Evolutionary conservation across 169 alveolate species (phyloP).

Genomic region (Theileria parva): DNA sequence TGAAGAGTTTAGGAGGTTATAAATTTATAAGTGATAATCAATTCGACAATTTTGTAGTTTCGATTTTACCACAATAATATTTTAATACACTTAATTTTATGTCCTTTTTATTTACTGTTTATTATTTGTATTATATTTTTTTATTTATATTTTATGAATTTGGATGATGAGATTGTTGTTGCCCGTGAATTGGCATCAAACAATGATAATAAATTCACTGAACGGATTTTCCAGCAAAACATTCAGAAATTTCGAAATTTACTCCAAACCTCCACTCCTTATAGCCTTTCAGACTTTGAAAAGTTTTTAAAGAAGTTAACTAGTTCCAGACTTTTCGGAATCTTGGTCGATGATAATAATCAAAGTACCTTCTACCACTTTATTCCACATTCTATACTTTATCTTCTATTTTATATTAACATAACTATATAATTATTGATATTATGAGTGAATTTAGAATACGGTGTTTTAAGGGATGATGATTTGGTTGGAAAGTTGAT

Average conservation of each 20-base stretch:
- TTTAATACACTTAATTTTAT: neutral
- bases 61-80: constrained; percentile 49
- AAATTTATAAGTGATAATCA: constrained; percentile 49
- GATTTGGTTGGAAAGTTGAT: constrained; percentile 78
- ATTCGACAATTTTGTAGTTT: constrained; percentile 55
- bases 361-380: neutral
- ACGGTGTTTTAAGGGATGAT: constrained; percentile 77
- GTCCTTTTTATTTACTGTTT: neutral
- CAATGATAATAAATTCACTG: constrained; percentile 57
- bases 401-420: neutral
- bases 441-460: constrained; percentile 13
- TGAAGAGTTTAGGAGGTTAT: constrained; percentile 66
- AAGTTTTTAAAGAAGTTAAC: constrained; percentile 44
- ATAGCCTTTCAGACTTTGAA: constrained; percentile 46
- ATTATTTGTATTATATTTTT: neutral
- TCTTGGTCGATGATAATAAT: constrained; percentile 30
- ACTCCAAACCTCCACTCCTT: constrained; percentile 46
- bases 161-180: constrained; percentile 46
- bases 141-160: neutral
- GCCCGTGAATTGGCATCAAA: constrained; percentile 59
- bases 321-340: constrained; percentile 47
- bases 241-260: constrained; percentile 50
- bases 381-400: neutral
- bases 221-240: constrained; percentile 50
- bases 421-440: neutral